Evolutionary conservation across 139 green algal genomes (phyloP), one percentile per base, ranked within the genome.

Genomic region (Tetradesmus lagerheimii): DNA sequence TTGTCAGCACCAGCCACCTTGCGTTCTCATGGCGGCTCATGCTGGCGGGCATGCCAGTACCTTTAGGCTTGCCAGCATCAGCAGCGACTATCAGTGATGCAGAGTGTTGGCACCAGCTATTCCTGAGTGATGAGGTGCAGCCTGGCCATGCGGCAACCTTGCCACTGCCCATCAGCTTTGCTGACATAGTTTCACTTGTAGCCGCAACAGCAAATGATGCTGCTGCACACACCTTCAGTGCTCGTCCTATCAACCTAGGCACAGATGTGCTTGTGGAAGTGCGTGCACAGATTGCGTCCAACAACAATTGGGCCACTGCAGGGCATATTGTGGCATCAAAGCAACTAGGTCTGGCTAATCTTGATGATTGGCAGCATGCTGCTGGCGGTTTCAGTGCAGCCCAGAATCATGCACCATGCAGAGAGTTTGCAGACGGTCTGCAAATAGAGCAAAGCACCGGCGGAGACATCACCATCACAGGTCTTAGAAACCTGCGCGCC

Each of bases 21-120:
- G 43, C 29, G 41, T 88, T 98, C 23, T 77, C 91, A 15, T 97
- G 93, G 92, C 91, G 94, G 1, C 39, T 97, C 71, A 57, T 96
- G 64, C 79, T 93, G 35, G 94, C 95, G 64, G 95, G 95, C 35
- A 15, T 53, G 31, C 90, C 90, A 34, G 78, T 80, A 5, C 8
- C 57, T 35, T 27, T 39, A 0, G 12, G 29, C 25, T n/a, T 11
- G n/a, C 9, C 43, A 75, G 43, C 4, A 14, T 34, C 80, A 66
- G 20, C 38, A 16, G 80, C 12, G 1, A 1, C 37, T 34, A 16
- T 23, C 29, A 15, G 20, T 25, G 18, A 25, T 15, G 18, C 53
- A 66, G 53, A 66, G 53, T 11, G 16, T 20, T 87, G 71, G 37
- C 23, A 29, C 45, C 77, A 1, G 84, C 64, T 11, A 34, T 79